Conservation (phyloP, 257 asterid species). For the Ballota nigra region DNA sequence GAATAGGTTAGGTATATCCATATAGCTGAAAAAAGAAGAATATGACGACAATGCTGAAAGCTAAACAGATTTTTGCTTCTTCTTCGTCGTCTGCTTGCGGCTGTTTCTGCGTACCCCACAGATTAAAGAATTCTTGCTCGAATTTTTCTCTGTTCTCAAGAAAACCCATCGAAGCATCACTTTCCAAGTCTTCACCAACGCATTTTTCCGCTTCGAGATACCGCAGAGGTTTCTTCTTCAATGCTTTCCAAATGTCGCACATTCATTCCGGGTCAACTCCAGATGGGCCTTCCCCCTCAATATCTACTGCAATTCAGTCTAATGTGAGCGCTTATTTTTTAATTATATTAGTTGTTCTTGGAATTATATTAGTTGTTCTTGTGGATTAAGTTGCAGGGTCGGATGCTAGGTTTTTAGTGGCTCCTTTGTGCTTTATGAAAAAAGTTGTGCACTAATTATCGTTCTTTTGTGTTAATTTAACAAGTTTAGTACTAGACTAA, state of each 20-base stretch:
- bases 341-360: no score
- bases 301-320: constrained; percentile 50
- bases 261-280: constrained; percentile 49
- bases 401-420: not conserved
- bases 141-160: constrained; percentile 48
- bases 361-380: not conserved
- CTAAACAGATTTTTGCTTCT: constrained; percentile 78
- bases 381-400: not conserved
- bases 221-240: constrained; percentile 33
- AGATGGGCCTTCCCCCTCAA: constrained; percentile 38
- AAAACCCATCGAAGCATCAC: constrained; percentile 38
- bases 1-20: not conserved
- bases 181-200: constrained; percentile 21
- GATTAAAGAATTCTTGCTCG: constrained; percentile 52
- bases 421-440: not conserved
- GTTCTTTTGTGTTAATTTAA: not conserved
- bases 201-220: constrained; percentile 26
- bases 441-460: not conserved
- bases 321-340: constrained; percentile 44
- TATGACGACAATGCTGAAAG: constrained; percentile 62
- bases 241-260: constrained; percentile 55
- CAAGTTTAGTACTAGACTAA: not conserved
- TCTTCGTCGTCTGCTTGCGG: constrained; percentile 64
- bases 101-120: constrained; percentile 42
- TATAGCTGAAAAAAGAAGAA: constrained; percentile 8